Conservation (phyloP, 306 rosid species). For the Hippophae rhamnoides region DNA sequence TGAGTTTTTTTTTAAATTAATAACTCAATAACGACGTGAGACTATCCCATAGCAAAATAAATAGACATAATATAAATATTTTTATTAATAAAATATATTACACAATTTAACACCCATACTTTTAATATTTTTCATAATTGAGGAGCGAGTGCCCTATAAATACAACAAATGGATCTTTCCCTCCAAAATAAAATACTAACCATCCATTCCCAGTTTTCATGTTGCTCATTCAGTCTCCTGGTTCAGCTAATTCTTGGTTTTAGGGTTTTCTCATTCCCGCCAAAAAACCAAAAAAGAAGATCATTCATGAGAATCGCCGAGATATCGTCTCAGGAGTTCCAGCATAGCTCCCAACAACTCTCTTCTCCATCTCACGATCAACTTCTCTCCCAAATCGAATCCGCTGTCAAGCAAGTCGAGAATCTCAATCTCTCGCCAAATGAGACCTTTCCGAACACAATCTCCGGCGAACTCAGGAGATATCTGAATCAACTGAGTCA, state of each 20-base stretch:
- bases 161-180: too few relatives aligned
- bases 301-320: conserved; percentile 69
- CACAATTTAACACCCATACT: too few relatives aligned
- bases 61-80: too few relatives aligned
- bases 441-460: conserved; percentile 21
- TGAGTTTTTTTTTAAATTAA: too few relatives aligned
- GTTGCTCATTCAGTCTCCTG: neutral
- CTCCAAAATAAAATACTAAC: too few relatives aligned
- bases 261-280: conserved; percentile 4
- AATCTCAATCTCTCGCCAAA: conserved; percentile 23
- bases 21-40: too few relatives aligned
- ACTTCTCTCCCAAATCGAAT: conserved; percentile 45
- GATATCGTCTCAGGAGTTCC: conserved; percentile 43
- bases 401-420: conserved; percentile 51
- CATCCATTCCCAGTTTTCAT: neutral
- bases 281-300: neutral
- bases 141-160: too few relatives aligned
- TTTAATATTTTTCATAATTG: too few relatives aligned
- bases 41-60: too few relatives aligned
- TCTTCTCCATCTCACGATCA: conserved; percentile 21
- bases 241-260: neutral
- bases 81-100: too few relatives aligned
- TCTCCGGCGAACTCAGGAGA: conserved; percentile 41
- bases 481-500: conserved; percentile 39
- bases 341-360: conserved; percentile 21